A percentile compares a stretch with the other conserved stretches of the same genome.
Conservation (phyloP, 768 basidiomycete species). For the Boletus sp. region DNA sequence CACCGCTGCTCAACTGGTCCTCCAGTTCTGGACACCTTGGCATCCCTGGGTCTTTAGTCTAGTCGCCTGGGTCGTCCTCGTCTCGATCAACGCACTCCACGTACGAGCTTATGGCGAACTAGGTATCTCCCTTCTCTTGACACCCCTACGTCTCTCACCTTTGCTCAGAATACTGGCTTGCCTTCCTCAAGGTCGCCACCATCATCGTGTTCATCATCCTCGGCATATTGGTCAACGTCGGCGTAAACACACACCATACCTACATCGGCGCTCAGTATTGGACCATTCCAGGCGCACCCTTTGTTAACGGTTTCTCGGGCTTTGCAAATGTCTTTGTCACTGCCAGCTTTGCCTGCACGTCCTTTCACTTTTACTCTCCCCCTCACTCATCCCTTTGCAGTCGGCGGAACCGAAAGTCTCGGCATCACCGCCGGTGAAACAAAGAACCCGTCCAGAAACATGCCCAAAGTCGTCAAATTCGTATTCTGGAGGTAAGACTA, state of each 20-base stretch:
- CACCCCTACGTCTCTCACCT: background rate
- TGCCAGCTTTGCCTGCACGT: constrained; percentile 80
- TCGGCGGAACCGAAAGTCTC: constrained; percentile 86
- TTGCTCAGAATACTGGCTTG: constrained; percentile 75
- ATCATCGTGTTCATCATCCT: constrained; percentile 77
- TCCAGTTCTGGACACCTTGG: constrained; percentile 69
- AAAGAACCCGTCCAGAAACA: constrained; percentile 80
- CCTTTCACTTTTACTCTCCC: background rate
- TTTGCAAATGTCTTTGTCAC: constrained; percentile 83
- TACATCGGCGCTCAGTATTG: constrained; percentile 76
- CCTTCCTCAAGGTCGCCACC: constrained; percentile 78
- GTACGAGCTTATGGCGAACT: constrained; percentile 83
- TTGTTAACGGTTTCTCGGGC: constrained; percentile 81
- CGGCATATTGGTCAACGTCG: constrained; percentile 78
- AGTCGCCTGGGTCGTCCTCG: constrained; percentile 72
- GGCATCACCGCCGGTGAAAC: constrained; percentile 94
- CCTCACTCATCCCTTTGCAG: constrained; percentile 32
- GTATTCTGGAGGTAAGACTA: constrained; percentile 76
- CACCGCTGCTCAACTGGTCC: constrained; percentile 79
- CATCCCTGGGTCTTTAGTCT: constrained; percentile 74
- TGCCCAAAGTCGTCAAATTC: constrained; percentile 85
- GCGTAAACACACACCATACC: constrained; percentile 62
- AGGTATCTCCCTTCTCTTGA: constrained; percentile 39
- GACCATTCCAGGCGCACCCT: constrained; percentile 77
- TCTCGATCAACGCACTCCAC: constrained; percentile 65